Evolutionary conservation across 1,284 basidiomycete species (phyloP), one percentile per base, ranked within the genome.

Genomic region (Chiua sp.): DNA sequence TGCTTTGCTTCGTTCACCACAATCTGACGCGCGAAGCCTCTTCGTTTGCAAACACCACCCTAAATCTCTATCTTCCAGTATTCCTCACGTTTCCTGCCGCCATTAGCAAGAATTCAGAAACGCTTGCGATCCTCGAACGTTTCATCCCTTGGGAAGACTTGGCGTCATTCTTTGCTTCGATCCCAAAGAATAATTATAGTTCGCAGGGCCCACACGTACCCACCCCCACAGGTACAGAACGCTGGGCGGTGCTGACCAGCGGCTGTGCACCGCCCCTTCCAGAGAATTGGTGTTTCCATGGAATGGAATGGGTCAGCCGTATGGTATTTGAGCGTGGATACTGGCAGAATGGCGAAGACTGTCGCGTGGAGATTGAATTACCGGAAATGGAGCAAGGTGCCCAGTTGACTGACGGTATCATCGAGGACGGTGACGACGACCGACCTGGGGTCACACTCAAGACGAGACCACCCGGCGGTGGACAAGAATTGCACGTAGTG

Each of bases 261-360:
- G 82, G 84, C 11, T 87, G 83, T 57, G 79, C 84, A 16, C 92
- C 86, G 2, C 91, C 95, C 0, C 79, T 99, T 4, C 87, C 93
- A 0, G 98, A 99, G 74, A 98, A 99, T 73, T 98, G 96, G 94
- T 93, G 93, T 67, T 76, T 98, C 62, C 85, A 96, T 35, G 98
- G 98, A 5, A 92, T 96, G 87, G 93, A 94, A 64, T 99, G 97
- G 97, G 90, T 93, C 2, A 91, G 93, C 8, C 83, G 93, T 62
- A 86, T 88, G 59, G 88, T 98, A 2, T 98, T 91, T 73, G 94
- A 96, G 72, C 86, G 92, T 49, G 95, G 96, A 0, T 98, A 91
- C 75, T 98, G 96, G 96, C 92, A 87, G 66, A 78, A 80, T 15
- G 82, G 83, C 16, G 88, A 85, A 64, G 90, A 83, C 67, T 83